Percentiles rank a stretch among this genome's conserved stretches.
Conservation (phyloP, 2,329 filamentous ascomycete genomes). For the Calonectria pteridis region DNA sequence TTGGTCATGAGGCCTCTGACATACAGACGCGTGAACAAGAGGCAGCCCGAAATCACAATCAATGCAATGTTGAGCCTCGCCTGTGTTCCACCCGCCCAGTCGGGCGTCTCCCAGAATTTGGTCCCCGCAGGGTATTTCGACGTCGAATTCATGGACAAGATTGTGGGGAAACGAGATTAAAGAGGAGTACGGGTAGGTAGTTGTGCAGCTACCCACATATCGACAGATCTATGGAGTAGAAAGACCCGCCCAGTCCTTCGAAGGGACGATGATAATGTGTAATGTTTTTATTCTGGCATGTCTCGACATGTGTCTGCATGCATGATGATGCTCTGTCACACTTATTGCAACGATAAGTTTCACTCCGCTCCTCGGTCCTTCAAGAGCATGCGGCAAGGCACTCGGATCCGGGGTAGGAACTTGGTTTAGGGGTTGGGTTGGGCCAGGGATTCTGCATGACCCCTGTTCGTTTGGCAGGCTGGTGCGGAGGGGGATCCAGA, state of each 20-base stretch:
- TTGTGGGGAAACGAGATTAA: background rate
- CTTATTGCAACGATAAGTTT: background rate
- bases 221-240: background rate
- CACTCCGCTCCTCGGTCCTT: background rate
- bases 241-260: background rate
- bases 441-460: background rate
- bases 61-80: conserved; percentile 20
- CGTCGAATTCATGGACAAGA: conserved; percentile 5
- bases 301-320: background rate
- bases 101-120: conserved; percentile 19
- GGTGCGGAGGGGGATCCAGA: background rate
- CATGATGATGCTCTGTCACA: background rate
- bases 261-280: background rate
- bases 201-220: background rate
- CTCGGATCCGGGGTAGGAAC: background rate
- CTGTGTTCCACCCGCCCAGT: conserved; percentile 18
- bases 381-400: background rate
- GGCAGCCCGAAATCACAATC: conserved; percentile 1
- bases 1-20: conserved; percentile 20
- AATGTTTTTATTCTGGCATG: conserved; percentile 2
- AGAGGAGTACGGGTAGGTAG: background rate
- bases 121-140: conserved; percentile 13
- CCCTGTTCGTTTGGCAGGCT: background rate
- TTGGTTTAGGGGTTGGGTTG: background rate
- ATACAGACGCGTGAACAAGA: conserved; percentile 13